Conservation (phyloP, 2,329 filamentous ascomycete genomes). For the Podosphaera leucotricha region DNA sequence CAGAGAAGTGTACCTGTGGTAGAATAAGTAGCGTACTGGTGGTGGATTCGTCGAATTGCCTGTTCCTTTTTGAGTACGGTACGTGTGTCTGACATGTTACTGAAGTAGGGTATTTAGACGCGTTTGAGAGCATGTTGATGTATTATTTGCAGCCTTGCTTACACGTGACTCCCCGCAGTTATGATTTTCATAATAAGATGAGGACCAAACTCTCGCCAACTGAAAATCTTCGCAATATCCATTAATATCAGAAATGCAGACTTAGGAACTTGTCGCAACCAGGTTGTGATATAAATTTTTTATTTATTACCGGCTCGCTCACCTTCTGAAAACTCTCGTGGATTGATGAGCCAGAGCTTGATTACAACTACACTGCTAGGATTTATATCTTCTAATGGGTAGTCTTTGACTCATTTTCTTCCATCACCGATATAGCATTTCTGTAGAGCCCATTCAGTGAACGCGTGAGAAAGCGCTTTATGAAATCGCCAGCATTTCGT, state of each 20-base stretch:
- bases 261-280: not conserved
- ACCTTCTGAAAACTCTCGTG: constrained; percentile 1
- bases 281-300: constrained; percentile 1
- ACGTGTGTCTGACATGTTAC: constrained; percentile 52
- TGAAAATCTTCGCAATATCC: not conserved
- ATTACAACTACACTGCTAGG: constrained; percentile 4
- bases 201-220: not conserved
- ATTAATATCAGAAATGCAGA: not conserved
- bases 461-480: constrained; percentile 15
- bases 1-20: constrained; percentile 44
- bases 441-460: constrained; percentile 14
- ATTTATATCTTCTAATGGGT: constrained; percentile 6
- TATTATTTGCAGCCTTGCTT: not conserved
- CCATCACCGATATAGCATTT: constrained; percentile 6
- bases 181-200: not conserved
- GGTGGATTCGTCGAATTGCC: constrained; percentile 46
- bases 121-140: not conserved
- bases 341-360: constrained; percentile 4
- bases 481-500: constrained; percentile 9
- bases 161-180: constrained; percentile 3
- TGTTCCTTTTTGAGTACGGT: constrained; percentile 59
- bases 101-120: not conserved
- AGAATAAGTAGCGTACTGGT: constrained; percentile 45
- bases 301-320: not conserved
- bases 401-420: constrained; percentile 7